These are phyloP conservation scores for Flaveria bidentis DNA, from an alignment of 129 eudicot genomes.

Conservation along the genomic window DNA sequence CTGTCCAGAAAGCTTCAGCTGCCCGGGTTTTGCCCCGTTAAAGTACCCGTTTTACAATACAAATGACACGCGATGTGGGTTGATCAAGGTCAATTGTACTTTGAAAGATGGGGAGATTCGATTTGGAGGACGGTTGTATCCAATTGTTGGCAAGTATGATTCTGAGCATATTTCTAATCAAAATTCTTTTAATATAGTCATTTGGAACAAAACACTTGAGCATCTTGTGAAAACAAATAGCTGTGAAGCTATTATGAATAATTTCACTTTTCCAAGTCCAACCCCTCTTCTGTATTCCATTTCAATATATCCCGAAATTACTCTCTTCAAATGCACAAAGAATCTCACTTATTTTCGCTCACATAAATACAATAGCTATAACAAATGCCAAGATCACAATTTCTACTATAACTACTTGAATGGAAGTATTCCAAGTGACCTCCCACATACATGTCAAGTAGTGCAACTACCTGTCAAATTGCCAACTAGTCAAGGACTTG, in stretches of 20 bases:
- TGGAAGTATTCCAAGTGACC: conserved; percentile 3
- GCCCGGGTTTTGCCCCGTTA: no score
- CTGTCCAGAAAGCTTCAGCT: no score
- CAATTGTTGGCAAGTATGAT: no score
- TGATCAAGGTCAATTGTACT: no score
- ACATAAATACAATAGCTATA: not conserved
- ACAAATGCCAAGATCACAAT: not conserved
- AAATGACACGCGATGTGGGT: no score
- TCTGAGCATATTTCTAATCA: no score
- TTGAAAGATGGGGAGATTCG: no score
- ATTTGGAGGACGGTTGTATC: no score
- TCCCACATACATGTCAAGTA: conserved; percentile 24
- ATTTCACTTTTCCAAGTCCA: conserved; percentile 23
- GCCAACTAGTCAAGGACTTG: not conserved
- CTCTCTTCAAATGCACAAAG: conserved; percentile 41
- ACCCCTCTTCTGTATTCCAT: conserved; percentile 29
- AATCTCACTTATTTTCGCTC: not conserved
- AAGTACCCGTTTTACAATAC: no score
- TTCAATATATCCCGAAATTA: conserved; percentile 10
- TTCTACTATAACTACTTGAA: conserved; percentile 7
- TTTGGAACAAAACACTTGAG: no score
- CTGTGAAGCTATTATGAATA: conserved; percentile 24
- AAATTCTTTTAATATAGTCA: no score
- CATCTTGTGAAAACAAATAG: not conserved
- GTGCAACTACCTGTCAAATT: not conserved